Evolutionary conservation across 805 yeast species (phyloP).

Genomic region (Priceomyces castillae): DNA sequence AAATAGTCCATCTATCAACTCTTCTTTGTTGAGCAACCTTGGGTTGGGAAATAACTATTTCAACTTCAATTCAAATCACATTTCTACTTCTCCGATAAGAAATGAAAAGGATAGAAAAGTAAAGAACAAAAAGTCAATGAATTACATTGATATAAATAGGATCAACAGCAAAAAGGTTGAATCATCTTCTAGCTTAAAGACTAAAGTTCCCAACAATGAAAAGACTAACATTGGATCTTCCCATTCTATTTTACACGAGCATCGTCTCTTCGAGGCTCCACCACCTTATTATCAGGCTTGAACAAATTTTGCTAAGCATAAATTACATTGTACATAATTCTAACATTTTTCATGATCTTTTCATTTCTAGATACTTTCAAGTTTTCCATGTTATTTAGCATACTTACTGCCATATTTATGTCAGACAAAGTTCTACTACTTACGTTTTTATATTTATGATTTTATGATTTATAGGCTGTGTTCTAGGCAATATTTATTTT

Average conservation of each 20-base stretch:
- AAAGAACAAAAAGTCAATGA: constrained; percentile 19
- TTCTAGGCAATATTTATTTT: not conserved
- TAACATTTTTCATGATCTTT: too few relatives aligned
- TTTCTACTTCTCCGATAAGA: constrained; percentile 29
- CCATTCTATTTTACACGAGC: not conserved
- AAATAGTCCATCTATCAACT: constrained; percentile 13
- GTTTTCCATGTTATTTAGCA: too few relatives aligned
- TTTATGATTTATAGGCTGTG: not conserved
- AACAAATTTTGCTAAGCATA: constrained; percentile 6
- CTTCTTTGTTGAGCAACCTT: constrained; percentile 24
- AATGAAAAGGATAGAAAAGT: constrained; percentile 6
- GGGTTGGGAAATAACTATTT: constrained; percentile 41
- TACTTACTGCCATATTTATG: too few relatives aligned
- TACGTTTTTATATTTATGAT: not conserved
- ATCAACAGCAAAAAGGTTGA: constrained; percentile 4
- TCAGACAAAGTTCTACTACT: too few relatives aligned
- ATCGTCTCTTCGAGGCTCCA: constrained; percentile 11
- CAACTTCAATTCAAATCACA: constrained; percentile 23
- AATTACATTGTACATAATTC: not conserved
- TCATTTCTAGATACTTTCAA: too few relatives aligned
- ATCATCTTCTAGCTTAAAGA: not conserved
- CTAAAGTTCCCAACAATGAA: not conserved
- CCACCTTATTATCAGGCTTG: constrained; percentile 27
- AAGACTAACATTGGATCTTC: not conserved
- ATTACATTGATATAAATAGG: constrained; percentile 25